A percentile compares a stretch with the other conserved stretches of the same genome.
Evolutionary conservation across 139 green algal species (phyloP).

Genomic region (Micromonas pusilla): DNA sequence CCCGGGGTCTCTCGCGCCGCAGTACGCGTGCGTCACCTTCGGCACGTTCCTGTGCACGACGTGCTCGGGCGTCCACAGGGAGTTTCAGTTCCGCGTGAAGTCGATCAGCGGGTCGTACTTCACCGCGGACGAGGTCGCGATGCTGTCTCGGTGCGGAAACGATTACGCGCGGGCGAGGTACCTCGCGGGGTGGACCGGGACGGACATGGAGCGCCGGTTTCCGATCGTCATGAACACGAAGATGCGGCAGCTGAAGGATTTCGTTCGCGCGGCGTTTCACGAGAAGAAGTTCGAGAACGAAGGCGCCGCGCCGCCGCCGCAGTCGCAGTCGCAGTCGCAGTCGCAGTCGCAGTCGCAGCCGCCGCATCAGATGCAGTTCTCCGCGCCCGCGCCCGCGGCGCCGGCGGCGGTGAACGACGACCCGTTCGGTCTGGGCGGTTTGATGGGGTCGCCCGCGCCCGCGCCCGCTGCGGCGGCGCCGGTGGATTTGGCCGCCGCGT

Average conservation of each 20-base stretch:
- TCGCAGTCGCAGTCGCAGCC: not conserved
- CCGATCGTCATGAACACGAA: not conserved
- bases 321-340: not conserved
- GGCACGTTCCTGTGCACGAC: slow-evolving; percentile 15
- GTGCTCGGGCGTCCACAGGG: slow-evolving; percentile 9
- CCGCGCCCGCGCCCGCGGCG: too few relatives aligned
- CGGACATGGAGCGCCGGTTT: not conserved
- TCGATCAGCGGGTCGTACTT: slow-evolving; percentile 8
- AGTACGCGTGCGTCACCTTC: not conserved
- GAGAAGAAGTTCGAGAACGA: slow-evolving; percentile 1
- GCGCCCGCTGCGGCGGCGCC: not conserved
- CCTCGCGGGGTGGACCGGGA: not conserved
- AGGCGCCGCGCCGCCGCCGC: not conserved
- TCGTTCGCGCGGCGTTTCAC: not conserved
- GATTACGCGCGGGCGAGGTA: not conserved
- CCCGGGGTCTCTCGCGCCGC: not conserved
- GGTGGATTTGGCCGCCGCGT: not conserved
- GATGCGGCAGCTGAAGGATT: not conserved
- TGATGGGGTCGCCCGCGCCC: too few relatives aligned
- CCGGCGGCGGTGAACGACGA: not conserved
- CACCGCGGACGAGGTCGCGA: not conserved
- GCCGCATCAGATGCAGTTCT: not conserved
- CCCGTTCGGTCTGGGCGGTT: not conserved
- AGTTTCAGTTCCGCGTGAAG: slow-evolving; percentile 19
- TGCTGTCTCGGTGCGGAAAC: not conserved